Evolutionary conservation across 768 basidiomycete genomes (phyloP).

Genomic region (Asterophora parasitica): DNA sequence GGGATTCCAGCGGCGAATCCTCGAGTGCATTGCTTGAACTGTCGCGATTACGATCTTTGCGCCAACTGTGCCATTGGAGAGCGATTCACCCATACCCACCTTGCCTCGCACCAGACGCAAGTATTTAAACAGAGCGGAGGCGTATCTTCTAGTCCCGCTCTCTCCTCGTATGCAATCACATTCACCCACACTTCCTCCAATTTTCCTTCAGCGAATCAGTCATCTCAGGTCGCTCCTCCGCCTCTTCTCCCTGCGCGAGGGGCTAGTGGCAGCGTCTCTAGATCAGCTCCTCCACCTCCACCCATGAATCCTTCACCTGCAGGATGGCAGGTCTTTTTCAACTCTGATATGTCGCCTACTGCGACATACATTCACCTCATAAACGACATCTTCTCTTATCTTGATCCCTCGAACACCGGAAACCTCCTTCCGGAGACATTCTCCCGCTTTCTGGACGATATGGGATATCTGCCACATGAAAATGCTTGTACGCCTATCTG

Average conservation of each 20-base stretch:
- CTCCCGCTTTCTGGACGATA: constrained; percentile 15
- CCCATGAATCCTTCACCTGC: not conserved
- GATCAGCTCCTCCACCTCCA: not conserved
- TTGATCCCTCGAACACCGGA: constrained; percentile 10
- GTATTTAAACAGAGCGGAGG: constrained; percentile 13
- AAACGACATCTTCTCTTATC: constrained; percentile 14
- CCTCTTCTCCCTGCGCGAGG: not conserved
- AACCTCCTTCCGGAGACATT: constrained; percentile 9
- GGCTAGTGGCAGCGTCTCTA: not conserved
- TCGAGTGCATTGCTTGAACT: no score
- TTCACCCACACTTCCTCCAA: constrained; percentile 1
- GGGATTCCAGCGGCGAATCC: no score
- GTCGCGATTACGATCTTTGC: no score
- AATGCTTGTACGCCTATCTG: constrained; percentile 13
- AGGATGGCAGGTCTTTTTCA: constrained; percentile 14
- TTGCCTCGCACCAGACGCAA: constrained; percentile 4
- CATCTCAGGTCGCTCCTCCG: not conserved
- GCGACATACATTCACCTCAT: constrained; percentile 10
- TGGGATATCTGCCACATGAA: constrained; percentile 8
- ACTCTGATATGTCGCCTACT: constrained; percentile 10
- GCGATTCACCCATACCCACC: no score
- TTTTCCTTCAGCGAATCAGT: not conserved
- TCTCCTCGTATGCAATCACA: constrained; percentile 5
- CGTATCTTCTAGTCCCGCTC: not conserved
- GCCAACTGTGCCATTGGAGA: no score